These are phyloP conservation scores for Coniochaeta hoffmannii DNA, from an alignment of 2,329 filamentous ascomycete species.

Conservation along the genomic window DNA sequence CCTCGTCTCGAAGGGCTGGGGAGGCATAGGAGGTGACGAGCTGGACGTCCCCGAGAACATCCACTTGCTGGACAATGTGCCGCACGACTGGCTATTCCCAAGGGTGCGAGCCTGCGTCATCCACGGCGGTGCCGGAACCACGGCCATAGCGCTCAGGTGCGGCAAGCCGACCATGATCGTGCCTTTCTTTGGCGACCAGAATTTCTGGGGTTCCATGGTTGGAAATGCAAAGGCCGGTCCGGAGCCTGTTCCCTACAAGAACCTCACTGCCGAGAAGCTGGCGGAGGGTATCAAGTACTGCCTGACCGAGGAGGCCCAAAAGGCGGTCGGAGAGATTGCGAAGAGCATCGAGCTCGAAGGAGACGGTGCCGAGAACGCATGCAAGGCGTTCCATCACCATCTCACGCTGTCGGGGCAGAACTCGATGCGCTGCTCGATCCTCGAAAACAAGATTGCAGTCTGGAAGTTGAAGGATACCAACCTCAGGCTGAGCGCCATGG, in stretches of 20 bases:
- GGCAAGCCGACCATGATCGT: constrained; percentile 69
- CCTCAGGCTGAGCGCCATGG: constrained; percentile 53
- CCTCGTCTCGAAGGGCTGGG: constrained; percentile 70
- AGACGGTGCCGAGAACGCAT: constrained; percentile 63
- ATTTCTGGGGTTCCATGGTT: constrained; percentile 71
- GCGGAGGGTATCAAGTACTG: constrained; percentile 65
- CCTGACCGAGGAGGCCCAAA: constrained; percentile 51
- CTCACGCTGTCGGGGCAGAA: constrained; percentile 42
- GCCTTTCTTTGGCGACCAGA: constrained; percentile 73
- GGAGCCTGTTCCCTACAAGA: constrained; percentile 60
- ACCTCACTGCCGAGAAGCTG: constrained; percentile 53
- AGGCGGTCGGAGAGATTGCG: constrained; percentile 52
- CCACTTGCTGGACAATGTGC: constrained; percentile 66
- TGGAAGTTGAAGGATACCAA: constrained; percentile 59
- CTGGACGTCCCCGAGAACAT: constrained; percentile 51
- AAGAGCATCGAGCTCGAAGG: constrained; percentile 54
- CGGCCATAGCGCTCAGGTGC: constrained; percentile 64
- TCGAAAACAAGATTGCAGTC: constrained; percentile 54
- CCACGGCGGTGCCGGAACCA: constrained; percentile 73
- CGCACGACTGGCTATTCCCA: constrained; percentile 72
- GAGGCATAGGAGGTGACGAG: constrained; percentile 54
- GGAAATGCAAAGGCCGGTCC: constrained; percentile 57
- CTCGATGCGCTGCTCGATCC: constrained; percentile 58
- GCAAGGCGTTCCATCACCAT: constrained; percentile 57
- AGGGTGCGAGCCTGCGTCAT: constrained; percentile 60